Percentiles rank a stretch among this genome's conserved stretches.
Evolutionary conservation across 768 basidiomycete genomes (phyloP).

Genomic region (Leccinum variicolor): DNA sequence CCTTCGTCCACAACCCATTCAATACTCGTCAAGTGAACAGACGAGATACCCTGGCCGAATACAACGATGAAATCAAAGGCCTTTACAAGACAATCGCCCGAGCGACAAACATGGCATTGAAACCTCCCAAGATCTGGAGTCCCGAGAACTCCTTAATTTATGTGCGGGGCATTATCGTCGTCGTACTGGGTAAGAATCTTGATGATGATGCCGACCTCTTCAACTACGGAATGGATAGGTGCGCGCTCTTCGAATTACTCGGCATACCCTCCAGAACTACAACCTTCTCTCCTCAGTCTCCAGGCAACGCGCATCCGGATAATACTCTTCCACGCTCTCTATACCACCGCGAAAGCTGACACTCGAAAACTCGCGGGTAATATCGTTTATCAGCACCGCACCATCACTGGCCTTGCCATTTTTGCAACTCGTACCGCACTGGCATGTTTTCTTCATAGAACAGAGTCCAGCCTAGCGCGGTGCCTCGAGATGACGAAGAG

Average conservation of each 20-base stretch:
- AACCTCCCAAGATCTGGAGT: slow-evolving; percentile 18
- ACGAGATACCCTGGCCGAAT: slow-evolving; percentile 8
- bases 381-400: slow-evolving; percentile 37
- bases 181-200: slow-evolving; percentile 11
- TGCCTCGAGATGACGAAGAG: slow-evolving; percentile 15
- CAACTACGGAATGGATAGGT: slow-evolving; percentile 11
- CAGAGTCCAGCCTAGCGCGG: slow-evolving; percentile 12
- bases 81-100: slow-evolving; percentile 10
- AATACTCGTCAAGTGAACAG: slow-evolving; percentile 5
- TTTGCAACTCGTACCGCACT: slow-evolving; percentile 12
- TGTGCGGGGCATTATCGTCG: slow-evolving; percentile 12
- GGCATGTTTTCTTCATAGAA: slow-evolving; percentile 9
- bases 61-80: slow-evolving; percentile 10
- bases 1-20: slow-evolving; percentile 5
- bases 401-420: slow-evolving; percentile 25
- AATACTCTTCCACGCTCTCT: slow-evolving; percentile 34
- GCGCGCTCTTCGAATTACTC: background rate
- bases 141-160: slow-evolving; percentile 10
- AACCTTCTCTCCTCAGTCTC: slow-evolving; percentile 25
- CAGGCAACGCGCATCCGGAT: slow-evolving; percentile 41
- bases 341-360: slow-evolving; percentile 18
- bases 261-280: background rate
- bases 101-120: slow-evolving; percentile 3
- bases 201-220: slow-evolving; percentile 11
- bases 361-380: slow-evolving; percentile 24